These are phyloP conservation scores for Cryphonectria naterciae DNA, from an alignment of 2,329 filamentous ascomycete genomes.

Conservation along the genomic window DNA sequence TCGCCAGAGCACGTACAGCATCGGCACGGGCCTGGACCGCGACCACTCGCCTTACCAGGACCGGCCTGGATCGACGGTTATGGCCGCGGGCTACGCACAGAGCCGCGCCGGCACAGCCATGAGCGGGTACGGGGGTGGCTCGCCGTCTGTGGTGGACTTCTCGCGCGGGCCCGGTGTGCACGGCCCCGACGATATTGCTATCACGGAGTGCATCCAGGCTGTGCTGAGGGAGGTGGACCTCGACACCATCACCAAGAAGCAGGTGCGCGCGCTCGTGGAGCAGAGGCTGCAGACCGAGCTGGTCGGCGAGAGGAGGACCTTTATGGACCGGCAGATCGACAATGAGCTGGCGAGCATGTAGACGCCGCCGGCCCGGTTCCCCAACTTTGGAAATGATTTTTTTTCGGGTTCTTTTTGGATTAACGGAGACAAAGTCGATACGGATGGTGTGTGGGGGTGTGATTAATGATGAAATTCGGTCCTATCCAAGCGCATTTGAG, in stretches of 20 bases:
- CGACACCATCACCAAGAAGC: slow-evolving; percentile 98
- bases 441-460: background rate
- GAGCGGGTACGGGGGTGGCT: slow-evolving; percentile 50
- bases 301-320: slow-evolving; percentile 80
- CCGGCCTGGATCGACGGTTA: slow-evolving; percentile 52
- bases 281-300: slow-evolving; percentile 91
- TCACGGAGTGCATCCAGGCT: slow-evolving; percentile 80
- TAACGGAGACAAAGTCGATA: background rate
- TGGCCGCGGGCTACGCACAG: slow-evolving; percentile 7
- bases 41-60: slow-evolving; percentile 64
- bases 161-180: slow-evolving; percentile 52
- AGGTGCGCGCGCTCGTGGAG: slow-evolving; percentile 87
- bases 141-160: slow-evolving; percentile 59
- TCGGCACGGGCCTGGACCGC: slow-evolving; percentile 53
- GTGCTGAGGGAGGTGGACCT: slow-evolving; percentile 89
- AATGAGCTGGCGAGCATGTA: slow-evolving; percentile 92
- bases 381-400: background rate
- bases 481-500: slow-evolving; percentile 13
- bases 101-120: slow-evolving; percentile 50
- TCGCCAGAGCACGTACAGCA: slow-evolving; percentile 74
- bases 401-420: background rate
- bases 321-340: slow-evolving; percentile 93
- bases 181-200: slow-evolving; percentile 78
- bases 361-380: slow-evolving; percentile 26
- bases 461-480: slow-evolving; percentile 1